These are phyloP conservation scores for Erythrobasidium hasegawianum DNA, from an alignment of 1,284 basidiomycete species.

Conservation along the genomic window DNA sequence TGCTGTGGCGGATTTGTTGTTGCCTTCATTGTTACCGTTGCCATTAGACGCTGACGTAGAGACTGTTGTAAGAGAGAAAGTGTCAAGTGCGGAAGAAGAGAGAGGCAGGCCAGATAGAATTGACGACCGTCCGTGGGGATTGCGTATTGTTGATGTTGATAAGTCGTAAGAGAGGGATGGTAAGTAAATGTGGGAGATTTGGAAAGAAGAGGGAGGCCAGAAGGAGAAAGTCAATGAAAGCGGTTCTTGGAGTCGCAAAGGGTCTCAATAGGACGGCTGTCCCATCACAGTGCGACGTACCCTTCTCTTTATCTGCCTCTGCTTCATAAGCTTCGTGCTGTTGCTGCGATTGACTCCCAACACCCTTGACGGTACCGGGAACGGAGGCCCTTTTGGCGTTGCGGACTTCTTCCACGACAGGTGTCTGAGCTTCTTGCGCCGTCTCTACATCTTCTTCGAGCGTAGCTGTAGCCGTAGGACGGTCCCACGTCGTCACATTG, in stretches of 20 bases:
- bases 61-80: not conserved
- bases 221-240: slow-evolving; percentile 11
- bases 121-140: too few species aligned
- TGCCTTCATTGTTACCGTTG: not conserved
- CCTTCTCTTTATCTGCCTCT: slow-evolving; percentile 6
- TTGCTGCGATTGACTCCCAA: not conserved
- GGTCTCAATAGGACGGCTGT: not conserved
- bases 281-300: slow-evolving; percentile 1
- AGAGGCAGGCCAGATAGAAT: not conserved
- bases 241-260: not conserved
- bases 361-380: too few species aligned
- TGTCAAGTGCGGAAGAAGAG: not conserved
- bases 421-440: not conserved
- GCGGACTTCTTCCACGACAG: not conserved
- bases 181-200: too few species aligned
- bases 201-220: not conserved
- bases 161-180: too few species aligned
- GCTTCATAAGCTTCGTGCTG: not conserved
- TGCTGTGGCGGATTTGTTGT: not conserved
- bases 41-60: not conserved
- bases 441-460: not conserved
- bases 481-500: slow-evolving; percentile 16
- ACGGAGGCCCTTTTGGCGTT: not conserved
- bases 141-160: too few species aligned
- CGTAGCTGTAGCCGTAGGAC: slow-evolving; percentile 2